Evolutionary conservation across 73 alveolate genomes (phyloP).

Genomic region (Paramecium biaurelia): DNA sequence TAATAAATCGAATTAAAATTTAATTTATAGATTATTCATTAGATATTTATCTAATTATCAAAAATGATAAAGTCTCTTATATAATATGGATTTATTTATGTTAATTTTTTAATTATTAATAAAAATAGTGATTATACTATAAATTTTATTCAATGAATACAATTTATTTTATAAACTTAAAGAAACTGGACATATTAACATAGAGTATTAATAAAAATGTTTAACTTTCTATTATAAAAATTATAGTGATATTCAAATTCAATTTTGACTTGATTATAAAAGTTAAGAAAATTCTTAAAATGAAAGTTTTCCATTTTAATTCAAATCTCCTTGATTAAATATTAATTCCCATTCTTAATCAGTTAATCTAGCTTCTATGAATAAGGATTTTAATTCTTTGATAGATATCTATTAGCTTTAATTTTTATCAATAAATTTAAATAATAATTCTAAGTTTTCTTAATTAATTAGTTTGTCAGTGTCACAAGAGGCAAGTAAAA

Average conservation of each 20-base stretch:
- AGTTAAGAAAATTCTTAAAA: background rate
- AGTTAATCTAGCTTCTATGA: background rate
- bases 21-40: background rate
- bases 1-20: background rate
- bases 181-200: too few relatives aligned
- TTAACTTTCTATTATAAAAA: background rate
- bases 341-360: background rate
- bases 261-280: background rate
- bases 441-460: background rate
- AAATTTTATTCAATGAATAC: too few relatives aligned
- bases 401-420: background rate
- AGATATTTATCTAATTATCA: background rate
- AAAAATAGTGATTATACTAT: too few relatives aligned
- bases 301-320: constrained; percentile 3
- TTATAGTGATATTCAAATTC: background rate
- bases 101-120: too few relatives aligned
- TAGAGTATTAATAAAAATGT: too few relatives aligned
- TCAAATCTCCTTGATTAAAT: background rate
- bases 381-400: background rate
- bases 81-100: too few relatives aligned
- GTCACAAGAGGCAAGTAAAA: background rate
- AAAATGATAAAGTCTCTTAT: background rate
- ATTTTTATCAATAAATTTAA: background rate
- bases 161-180: too few relatives aligned
- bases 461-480: background rate